Evolutionary conservation across 176 grass and related monocot species (phyloP).

Genomic region (Musa schizocarpa): DNA sequence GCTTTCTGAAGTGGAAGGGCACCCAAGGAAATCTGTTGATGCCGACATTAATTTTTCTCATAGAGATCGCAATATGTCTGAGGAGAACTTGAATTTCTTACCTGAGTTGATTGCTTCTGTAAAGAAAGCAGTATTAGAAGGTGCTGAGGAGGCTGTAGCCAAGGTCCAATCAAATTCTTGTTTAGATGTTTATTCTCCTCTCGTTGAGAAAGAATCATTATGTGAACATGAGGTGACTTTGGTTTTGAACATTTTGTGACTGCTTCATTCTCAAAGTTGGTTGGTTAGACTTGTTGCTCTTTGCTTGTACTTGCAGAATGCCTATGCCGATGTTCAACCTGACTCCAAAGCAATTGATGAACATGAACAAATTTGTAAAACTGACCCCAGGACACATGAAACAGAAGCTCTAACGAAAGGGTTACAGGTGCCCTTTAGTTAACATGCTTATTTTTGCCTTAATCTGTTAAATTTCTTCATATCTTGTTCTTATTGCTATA

Average conservation of each 20-base stretch:
- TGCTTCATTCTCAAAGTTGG: conserved; percentile 24
- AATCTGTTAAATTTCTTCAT: background rate
- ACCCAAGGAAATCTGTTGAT: conserved; percentile 15
- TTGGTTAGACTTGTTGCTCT: background rate
- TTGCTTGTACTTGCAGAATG: conserved; percentile 17
- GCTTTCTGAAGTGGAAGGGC: conserved; percentile 25
- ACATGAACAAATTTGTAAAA: conserved; percentile 36
- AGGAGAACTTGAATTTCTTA: conserved; percentile 40
- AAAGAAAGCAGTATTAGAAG: conserved; percentile 53
- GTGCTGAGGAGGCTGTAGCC: conserved; percentile 25
- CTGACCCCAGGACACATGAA: conserved; percentile 72
- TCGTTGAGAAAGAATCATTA: conserved; percentile 30
- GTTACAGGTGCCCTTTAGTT: conserved; percentile 53
- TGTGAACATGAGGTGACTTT: conserved; percentile 47
- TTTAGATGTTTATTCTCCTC: conserved; percentile 19
- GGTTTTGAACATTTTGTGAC: conserved; percentile 9
- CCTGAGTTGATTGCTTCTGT: conserved; percentile 68
- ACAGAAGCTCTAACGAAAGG: conserved; percentile 66
- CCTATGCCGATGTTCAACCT: conserved; percentile 16
- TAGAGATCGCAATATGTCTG: conserved; percentile 32
- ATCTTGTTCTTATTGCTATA: background rate
- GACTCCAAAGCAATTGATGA: conserved; percentile 39
- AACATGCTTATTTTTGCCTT: background rate
- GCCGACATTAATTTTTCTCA: conserved; percentile 14
- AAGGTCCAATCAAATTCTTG: conserved; percentile 25